These are phyloP conservation scores for Neurospora sp. DNA, from an alignment of 495 filamentous ascomycete genomes.

Conservation along the genomic window DNA sequence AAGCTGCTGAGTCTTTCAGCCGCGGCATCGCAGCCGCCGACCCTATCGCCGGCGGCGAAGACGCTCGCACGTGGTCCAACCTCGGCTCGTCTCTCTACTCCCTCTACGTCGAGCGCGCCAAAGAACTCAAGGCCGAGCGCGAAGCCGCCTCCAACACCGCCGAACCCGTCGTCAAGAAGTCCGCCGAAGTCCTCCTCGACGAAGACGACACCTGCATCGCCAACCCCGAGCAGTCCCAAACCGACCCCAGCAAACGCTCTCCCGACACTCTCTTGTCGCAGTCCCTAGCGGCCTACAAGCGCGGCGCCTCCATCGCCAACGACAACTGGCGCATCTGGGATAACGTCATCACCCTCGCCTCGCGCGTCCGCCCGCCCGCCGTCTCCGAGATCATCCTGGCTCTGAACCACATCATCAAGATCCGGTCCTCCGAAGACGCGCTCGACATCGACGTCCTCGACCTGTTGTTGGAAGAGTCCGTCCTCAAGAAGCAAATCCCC, in stretches of 20 bases:
- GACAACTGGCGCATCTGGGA: conserved; percentile 90
- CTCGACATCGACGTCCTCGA: conserved; percentile 66
- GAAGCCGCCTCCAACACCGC: conserved; percentile 18
- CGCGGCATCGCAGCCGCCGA: conserved; percentile 48
- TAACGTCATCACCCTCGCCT: conserved; percentile 79
- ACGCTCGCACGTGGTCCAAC: conserved; percentile 92
- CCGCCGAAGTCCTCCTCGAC: background rate
- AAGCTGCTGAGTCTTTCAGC: conserved; percentile 79
- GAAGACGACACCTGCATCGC: conserved; percentile 10
- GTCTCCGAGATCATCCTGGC: conserved; percentile 66
- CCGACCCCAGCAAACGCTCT: conserved; percentile 14
- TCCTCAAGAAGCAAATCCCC: conserved; percentile 27
- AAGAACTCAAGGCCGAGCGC: conserved; percentile 25
- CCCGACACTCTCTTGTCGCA: conserved; percentile 56
- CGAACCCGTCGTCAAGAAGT: conserved; percentile 6
- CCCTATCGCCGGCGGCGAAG: conserved; percentile 63
- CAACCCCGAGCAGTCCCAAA: background rate
- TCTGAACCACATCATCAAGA: conserved; percentile 60
- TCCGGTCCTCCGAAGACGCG: conserved; percentile 63
- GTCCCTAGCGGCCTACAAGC: conserved; percentile 73
- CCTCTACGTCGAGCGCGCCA: conserved; percentile 29
- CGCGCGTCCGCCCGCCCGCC: conserved; percentile 58
- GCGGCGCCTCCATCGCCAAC: conserved; percentile 68
- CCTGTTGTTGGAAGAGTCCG: conserved; percentile 59
- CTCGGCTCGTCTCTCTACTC: conserved; percentile 67